These are phyloP conservation scores for Annulohypoxylon nitens DNA, from an alignment of 495 filamentous ascomycete genomes.

Conservation along the genomic window DNA sequence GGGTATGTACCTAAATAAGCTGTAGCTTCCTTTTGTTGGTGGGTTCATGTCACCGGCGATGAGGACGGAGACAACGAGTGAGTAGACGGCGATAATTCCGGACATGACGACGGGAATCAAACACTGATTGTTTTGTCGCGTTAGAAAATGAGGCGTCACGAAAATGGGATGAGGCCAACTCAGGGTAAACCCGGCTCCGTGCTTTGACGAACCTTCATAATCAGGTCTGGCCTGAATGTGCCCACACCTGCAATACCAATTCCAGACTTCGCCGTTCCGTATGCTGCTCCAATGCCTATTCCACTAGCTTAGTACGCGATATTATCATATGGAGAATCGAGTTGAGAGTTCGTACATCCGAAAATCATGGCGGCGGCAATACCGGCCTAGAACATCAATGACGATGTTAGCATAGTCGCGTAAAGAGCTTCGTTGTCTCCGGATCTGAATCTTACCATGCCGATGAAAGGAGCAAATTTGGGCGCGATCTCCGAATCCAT, in stretches of 20 bases:
- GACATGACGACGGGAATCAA: conserved; percentile 99
- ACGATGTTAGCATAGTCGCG: conserved; percentile 54
- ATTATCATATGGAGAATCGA: conserved; percentile 22
- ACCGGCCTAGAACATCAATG: conserved; percentile 70
- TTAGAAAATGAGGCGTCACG: conserved; percentile 1
- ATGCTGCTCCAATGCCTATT: conserved; percentile 89
- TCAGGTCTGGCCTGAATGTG: conserved; percentile 91
- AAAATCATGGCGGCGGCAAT: conserved; percentile 96
- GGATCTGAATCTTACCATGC: conserved; percentile 78
- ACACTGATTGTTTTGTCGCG: conserved; percentile 66
- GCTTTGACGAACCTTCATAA: conserved; percentile 85
- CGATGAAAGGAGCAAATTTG: conserved; percentile 96
- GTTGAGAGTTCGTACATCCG: conserved; percentile 74
- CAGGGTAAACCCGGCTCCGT: not conserved
- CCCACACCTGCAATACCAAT: conserved; percentile 97
- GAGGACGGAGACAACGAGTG: conserved; percentile 94
- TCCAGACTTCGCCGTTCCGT: conserved; percentile 96
- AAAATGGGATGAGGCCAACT: not conserved
- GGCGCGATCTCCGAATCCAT: conserved; percentile 83
- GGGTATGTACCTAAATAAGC: conserved; percentile 79
- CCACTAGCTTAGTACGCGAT: conserved; percentile 40
- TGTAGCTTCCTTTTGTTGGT: conserved; percentile 72
- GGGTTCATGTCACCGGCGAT: conserved; percentile 87
- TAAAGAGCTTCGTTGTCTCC: conserved; percentile 46
- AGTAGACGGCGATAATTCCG: conserved; percentile 98